Percentiles rank a stretch among this genome's conserved stretches.
phyloP scores from a whole-genome alignment of 2,329 filamentous ascomycete species.

The Microdochium trichocladiopsis region DNA sequence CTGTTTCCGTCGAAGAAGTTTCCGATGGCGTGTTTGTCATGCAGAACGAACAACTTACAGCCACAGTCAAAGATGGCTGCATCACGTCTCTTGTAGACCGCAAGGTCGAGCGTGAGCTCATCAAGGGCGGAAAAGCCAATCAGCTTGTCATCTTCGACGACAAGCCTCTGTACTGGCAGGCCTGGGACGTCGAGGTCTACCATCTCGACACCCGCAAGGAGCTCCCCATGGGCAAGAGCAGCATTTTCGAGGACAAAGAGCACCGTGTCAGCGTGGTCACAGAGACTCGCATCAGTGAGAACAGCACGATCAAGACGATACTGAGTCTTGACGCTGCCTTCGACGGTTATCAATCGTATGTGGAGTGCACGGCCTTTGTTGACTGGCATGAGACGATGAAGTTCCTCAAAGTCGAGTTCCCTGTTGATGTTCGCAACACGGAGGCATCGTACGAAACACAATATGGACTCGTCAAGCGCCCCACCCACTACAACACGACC shows the following conservation, averaged over 20 bases:
- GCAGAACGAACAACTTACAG: slow-evolving; percentile 67
- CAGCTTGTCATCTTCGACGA: slow-evolving; percentile 95
- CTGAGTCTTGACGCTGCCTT: slow-evolving; percentile 70
- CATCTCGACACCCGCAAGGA: slow-evolving; percentile 83
- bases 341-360: slow-evolving; percentile 56
- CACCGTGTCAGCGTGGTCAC: slow-evolving; percentile 78
- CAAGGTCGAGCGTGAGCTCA: slow-evolving; percentile 64
- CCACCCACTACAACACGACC: slow-evolving; percentile 95
- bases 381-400: slow-evolving; percentile 97
- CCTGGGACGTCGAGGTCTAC: slow-evolving; percentile 96
- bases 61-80: slow-evolving; percentile 66
- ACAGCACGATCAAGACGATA: slow-evolving; percentile 80
- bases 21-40: slow-evolving; percentile 65
- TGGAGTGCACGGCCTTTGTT: slow-evolving; percentile 80
- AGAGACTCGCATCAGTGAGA: slow-evolving; percentile 78
- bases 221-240: slow-evolving; percentile 60
- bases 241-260: slow-evolving; percentile 62
- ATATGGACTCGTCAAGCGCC: slow-evolving; percentile 79
- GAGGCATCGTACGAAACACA: slow-evolving; percentile 95
- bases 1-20: slow-evolving; percentile 44
- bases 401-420: slow-evolving; percentile 98
- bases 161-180: slow-evolving; percentile 95
- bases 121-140: slow-evolving; percentile 72
- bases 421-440: slow-evolving; percentile 82
- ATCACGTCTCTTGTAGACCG: slow-evolving; percentile 83